phyloP scores from a whole-genome alignment of 441 rosid species.

The Gossypium gossypioides region DNA sequence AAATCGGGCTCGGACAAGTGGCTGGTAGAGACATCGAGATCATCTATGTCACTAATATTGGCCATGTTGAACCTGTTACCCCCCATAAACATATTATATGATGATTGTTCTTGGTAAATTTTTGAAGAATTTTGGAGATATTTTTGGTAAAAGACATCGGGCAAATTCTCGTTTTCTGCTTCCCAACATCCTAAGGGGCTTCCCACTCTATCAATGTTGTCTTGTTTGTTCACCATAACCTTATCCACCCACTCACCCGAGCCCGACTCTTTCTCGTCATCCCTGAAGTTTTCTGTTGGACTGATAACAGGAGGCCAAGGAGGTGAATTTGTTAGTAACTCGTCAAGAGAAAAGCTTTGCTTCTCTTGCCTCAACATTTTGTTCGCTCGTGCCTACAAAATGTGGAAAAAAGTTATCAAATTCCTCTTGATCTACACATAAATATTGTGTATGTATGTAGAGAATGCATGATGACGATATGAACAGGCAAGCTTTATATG shows the following conservation, averaged over 20 bases:
- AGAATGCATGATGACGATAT: neutral
- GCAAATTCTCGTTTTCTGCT: conserved; percentile 34
- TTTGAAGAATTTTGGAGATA: conserved; percentile 60
- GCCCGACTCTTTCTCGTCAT: conserved; percentile 64
- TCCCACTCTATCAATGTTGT: conserved; percentile 36
- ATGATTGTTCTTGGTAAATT: conserved; percentile 51
- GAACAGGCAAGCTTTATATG: neutral
- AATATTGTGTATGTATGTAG: too few relatives aligned
- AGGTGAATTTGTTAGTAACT: conserved; percentile 73
- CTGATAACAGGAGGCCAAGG: conserved; percentile 83
- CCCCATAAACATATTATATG: conserved; percentile 52
- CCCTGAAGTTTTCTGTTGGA: conserved; percentile 49
- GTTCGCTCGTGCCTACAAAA: conserved; percentile 38
- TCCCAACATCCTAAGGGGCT: conserved; percentile 54
- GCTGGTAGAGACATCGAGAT: conserved; percentile 76
- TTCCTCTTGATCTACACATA: conserved; percentile 1
- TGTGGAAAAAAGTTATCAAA: conserved; percentile 5
- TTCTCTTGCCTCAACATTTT: conserved; percentile 44
- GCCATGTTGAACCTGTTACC: conserved; percentile 33
- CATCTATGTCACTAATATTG: conserved; percentile 41
- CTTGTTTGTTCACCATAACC: conserved; percentile 92
- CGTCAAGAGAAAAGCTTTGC: conserved; percentile 73
- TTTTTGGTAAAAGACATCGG: conserved; percentile 50
- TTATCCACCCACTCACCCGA: conserved; percentile 92
- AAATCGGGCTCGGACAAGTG: conserved; percentile 83